Percentiles rank a stretch among this genome's conserved stretches.
phyloP scores from a whole-genome alignment of 805 yeast genomes.

The Tetrapisispora arboricola region DNA sequence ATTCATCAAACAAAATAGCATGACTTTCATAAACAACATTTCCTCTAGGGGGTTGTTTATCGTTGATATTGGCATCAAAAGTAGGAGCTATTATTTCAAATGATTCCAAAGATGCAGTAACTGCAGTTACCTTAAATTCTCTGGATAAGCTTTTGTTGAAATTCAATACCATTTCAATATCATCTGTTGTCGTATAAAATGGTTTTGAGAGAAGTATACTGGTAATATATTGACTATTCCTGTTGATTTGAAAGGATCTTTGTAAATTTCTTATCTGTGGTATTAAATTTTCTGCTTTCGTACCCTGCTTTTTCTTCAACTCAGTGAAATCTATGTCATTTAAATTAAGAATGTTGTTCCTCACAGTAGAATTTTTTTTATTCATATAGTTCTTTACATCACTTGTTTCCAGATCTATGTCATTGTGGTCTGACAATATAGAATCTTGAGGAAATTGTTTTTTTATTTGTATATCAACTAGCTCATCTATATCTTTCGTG shows the following conservation, averaged over 20 bases:
- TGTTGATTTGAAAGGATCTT: conserved; percentile 32
- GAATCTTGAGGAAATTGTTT: conserved; percentile 15
- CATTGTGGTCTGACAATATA: conserved; percentile 1
- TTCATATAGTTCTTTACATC: conserved; percentile 2
- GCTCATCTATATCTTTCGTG: conserved; percentile 21
- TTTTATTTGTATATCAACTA: conserved; percentile 20
- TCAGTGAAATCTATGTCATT: conserved; percentile 3
- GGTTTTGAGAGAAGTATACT: conserved; percentile 32
- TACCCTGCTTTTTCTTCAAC: background rate
- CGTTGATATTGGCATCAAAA: conserved; percentile 13
- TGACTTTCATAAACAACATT: conserved; percentile 24
- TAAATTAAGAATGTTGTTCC: conserved; percentile 13
- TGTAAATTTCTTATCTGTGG: conserved; percentile 24
- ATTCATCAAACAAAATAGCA: conserved; percentile 24
- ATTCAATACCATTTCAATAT: conserved; percentile 32
- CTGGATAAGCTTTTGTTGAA: conserved; percentile 21
- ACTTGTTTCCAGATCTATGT: conserved; percentile 2
- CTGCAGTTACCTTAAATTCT: conserved; percentile 31
- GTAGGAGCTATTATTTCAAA: conserved; percentile 30
- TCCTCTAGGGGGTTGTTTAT: conserved; percentile 11
- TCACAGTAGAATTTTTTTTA: conserved; percentile 7
- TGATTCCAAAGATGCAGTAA: conserved; percentile 28
- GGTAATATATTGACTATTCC: conserved; percentile 34
- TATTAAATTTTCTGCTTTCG: conserved; percentile 5
- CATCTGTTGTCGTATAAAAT: conserved; percentile 37